phyloP scores from a whole-genome alignment of 805 yeast species.

The Barnettozyma populi region DNA sequence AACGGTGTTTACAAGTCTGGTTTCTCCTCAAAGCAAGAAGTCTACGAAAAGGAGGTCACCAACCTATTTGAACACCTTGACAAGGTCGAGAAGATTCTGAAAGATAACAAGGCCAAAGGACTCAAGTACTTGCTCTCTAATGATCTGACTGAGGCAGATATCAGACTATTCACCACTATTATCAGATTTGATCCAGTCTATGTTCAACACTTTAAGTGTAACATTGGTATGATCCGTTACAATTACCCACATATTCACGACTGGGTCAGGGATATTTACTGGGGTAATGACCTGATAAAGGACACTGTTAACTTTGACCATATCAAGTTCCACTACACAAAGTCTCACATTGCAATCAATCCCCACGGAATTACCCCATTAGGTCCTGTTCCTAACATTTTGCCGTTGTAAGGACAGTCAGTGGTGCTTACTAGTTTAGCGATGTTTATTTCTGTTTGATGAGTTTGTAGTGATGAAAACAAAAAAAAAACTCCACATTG shows the following conservation, averaged over 20 bases:
- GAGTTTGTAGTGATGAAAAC: not conserved
- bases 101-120: slow-evolving; percentile 30
- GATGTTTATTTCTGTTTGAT: too few species aligned
- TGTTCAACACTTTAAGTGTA: slow-evolving; percentile 93
- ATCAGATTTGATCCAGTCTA: slow-evolving; percentile 90
- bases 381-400: slow-evolving; percentile 81
- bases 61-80: slow-evolving; percentile 64
- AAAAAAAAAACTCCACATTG: too few species aligned
- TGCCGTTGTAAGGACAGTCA: slow-evolving; percentile 30
- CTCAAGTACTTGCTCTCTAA: slow-evolving; percentile 51
- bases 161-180: slow-evolving; percentile 81
- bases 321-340: slow-evolving; percentile 87
- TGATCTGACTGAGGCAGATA: slow-evolving; percentile 81
- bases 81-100: slow-evolving; percentile 58
- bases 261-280: slow-evolving; percentile 81
- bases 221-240: slow-evolving; percentile 68
- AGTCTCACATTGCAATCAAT: slow-evolving; percentile 74
- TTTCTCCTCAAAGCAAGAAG: slow-evolving; percentile 78
- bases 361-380: slow-evolving; percentile 80
- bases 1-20: slow-evolving; percentile 94
- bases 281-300: slow-evolving; percentile 68
- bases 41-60: slow-evolving; percentile 63
- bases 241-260: slow-evolving; percentile 75
- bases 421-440: not conserved
- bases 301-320: slow-evolving; percentile 84